Evolutionary conservation across 768 basidiomycete genomes (phyloP).

Genomic region (Rhodotorula sphaerocarpa): DNA sequence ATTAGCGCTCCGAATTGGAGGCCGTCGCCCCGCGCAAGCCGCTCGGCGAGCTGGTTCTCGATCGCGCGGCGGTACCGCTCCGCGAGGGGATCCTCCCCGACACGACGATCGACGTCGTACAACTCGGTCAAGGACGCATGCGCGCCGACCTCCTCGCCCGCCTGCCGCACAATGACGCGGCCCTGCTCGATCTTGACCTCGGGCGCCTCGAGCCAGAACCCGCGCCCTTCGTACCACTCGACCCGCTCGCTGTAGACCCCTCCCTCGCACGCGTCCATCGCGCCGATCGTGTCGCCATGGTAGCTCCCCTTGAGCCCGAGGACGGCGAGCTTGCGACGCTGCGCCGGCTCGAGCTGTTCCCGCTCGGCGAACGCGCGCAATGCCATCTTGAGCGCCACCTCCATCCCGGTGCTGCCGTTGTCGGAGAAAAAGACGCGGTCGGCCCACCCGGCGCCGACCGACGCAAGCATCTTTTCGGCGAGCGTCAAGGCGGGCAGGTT

Average conservation of each 20-base stretch:
- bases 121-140: slow-evolving; percentile 43
- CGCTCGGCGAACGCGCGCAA: slow-evolving; percentile 50
- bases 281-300: slow-evolving; percentile 94
- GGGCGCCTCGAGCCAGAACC: slow-evolving; percentile 88
- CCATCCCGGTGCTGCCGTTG: slow-evolving; percentile 92
- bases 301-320: slow-evolving; percentile 86
- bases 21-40: slow-evolving; percentile 45
- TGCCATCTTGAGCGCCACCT: slow-evolving; percentile 97
- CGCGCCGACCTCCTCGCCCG: not conserved
- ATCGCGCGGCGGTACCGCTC: slow-evolving; percentile 54
- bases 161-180: slow-evolving; percentile 21
- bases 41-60: slow-evolving; percentile 45
- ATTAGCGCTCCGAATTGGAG: slow-evolving; percentile 57
- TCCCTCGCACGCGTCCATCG: slow-evolving; percentile 85
- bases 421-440: slow-evolving; percentile 84
- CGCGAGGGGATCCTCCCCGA: slow-evolving; percentile 54
- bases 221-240: slow-evolving; percentile 90
- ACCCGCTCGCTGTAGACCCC: slow-evolving; percentile 71
- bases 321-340: slow-evolving; percentile 50
- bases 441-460: slow-evolving; percentile 83
- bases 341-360: slow-evolving; percentile 33
- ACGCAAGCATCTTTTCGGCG: slow-evolving; percentile 63
- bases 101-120: slow-evolving; percentile 62
- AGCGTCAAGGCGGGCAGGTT: slow-evolving; percentile 77
- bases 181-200: slow-evolving; percentile 63